Percentiles rank a stretch among this genome's conserved stretches.
Evolutionary conservation across 352 stramenopile species (phyloP).

Genomic region (Phytophthora syringae): DNA sequence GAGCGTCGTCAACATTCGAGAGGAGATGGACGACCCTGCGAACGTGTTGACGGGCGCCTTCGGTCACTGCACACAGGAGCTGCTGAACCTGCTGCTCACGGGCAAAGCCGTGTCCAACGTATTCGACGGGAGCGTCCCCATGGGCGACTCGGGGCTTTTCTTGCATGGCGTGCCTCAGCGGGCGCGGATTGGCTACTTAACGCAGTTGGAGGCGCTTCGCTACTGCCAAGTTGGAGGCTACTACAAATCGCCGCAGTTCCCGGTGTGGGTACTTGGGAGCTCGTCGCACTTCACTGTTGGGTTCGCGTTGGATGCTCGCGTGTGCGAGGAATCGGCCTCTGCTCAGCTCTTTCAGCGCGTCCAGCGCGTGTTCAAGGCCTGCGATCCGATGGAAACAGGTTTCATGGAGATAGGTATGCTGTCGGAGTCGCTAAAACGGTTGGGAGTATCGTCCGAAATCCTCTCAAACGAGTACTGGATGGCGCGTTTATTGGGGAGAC

Average conservation of each 20-base stretch:
- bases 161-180: slow-evolving; percentile 65
- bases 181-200: slow-evolving; percentile 85
- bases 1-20: slow-evolving; percentile 41
- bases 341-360: slow-evolving; percentile 85
- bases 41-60: slow-evolving; percentile 70
- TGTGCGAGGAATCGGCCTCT: slow-evolving; percentile 72
- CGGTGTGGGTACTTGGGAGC: slow-evolving; percentile 92
- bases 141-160: slow-evolving; percentile 79
- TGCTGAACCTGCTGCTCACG: slow-evolving; percentile 87
- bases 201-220: slow-evolving; percentile 88
- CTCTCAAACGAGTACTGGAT: slow-evolving; percentile 68
- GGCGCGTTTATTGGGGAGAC: slow-evolving; percentile 54
- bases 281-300: slow-evolving; percentile 92
- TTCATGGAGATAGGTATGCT: slow-evolving; percentile 83
- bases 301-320: slow-evolving; percentile 68
- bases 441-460: slow-evolving; percentile 66
- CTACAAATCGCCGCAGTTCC: slow-evolving; percentile 89
- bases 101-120: slow-evolving; percentile 83
- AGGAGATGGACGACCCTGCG: slow-evolving; percentile 81
- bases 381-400: slow-evolving; percentile 88
- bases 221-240: slow-evolving; percentile 92
- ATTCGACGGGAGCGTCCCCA: slow-evolving; percentile 79
- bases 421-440: slow-evolving; percentile 61
- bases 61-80: slow-evolving; percentile 86
- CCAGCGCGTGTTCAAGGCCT: slow-evolving; percentile 89